Base-by-base conservation (phyloP, 2,329 filamentous ascomycete genomes). In the Xylariaceae sp. region DNA sequence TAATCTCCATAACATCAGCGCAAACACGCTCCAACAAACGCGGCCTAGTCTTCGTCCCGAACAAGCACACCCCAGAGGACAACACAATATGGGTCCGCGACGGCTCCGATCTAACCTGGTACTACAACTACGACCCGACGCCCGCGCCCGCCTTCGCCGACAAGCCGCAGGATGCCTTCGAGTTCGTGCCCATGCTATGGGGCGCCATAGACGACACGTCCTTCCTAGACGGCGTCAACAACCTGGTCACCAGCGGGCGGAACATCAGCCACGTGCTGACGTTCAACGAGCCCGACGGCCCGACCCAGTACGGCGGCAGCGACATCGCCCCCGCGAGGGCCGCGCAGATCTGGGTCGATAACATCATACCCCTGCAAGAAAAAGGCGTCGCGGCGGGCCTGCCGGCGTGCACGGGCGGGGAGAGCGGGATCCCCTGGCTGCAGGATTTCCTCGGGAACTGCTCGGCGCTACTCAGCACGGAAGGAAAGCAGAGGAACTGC, bases 151-250 rank as follows among this genome's bases (percentile, higher is more conserved):
- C 72, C 40, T 85, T 78, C 65, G 60, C 69, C 39, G 69, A 75
- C 47, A 64, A 76, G 29, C 62, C 76, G 0, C 80, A 85, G 61
- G 72, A 74, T 13, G 69, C 76, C 13, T 81, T 92, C 61, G 78
- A 88, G 68, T 94, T 89, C 69, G 84, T 92, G 1, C 88, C 89
- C 47, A 90, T 91, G 88, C 80, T 91, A 55, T 92, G 86, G 85
- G 87, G 87, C 30, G 74, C 80, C 9, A 72, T 72, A 26, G 72
- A 75, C 51, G 77, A 81, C 65, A 83, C 78, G 0, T 74, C 76
- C 0, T 92, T 92, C 68, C 75, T 84, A 39, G 71, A 77, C 51
- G 73, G 77, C 1, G 80, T 92, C 37, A 78, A 75, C 62, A 58
- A 62, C 1, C 74, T 85, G 48, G 76, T 89, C 51, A 62, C 73